Evolutionary conservation across 2,329 filamentous ascomycete species (phyloP).

Genomic region (Penicillium sp.): DNA sequence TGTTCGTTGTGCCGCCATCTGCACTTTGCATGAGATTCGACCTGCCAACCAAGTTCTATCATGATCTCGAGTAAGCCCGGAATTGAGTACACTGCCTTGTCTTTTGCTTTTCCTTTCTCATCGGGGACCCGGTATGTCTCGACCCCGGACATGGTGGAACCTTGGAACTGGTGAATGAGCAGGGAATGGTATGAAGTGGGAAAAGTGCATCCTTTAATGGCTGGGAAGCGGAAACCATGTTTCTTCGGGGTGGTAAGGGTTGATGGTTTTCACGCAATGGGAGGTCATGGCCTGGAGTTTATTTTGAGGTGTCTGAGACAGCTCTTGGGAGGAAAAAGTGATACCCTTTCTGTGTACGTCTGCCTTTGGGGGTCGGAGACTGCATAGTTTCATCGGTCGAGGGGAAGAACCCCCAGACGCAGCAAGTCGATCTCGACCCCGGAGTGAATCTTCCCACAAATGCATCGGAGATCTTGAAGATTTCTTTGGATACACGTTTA

Average conservation of each 20-base stretch:
- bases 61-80: constrained; percentile 20
- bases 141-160: neutral
- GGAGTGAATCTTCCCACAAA: constrained; percentile 22
- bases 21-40: constrained; percentile 22
- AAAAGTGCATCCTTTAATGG: constrained; percentile 19
- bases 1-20: constrained; percentile 29
- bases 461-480: constrained; percentile 26
- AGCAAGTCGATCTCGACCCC: constrained; percentile 20
- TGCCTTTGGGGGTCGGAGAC: constrained; percentile 32
- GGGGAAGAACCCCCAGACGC: constrained; percentile 24
- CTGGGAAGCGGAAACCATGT: constrained; percentile 18
- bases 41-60: constrained; percentile 13
- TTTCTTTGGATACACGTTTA: constrained; percentile 15
- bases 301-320: constrained; percentile 33
- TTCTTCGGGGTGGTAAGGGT: constrained; percentile 20
- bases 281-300: constrained; percentile 31
- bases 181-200: constrained; percentile 9
- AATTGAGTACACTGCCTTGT: constrained; percentile 24
- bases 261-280: constrained; percentile 27
- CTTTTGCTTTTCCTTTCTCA: constrained; percentile 15
- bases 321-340: constrained; percentile 36
- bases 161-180: neutral
- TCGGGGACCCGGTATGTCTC: constrained; percentile 8
- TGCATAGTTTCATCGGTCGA: constrained; percentile 33
- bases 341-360: constrained; percentile 38